A percentile compares a stretch with the other conserved stretches of the same genome.
These are phyloP conservation scores for Larix sibirica DNA, from an alignment of 83 land plant genomes.

Conservation along the genomic window DNA sequence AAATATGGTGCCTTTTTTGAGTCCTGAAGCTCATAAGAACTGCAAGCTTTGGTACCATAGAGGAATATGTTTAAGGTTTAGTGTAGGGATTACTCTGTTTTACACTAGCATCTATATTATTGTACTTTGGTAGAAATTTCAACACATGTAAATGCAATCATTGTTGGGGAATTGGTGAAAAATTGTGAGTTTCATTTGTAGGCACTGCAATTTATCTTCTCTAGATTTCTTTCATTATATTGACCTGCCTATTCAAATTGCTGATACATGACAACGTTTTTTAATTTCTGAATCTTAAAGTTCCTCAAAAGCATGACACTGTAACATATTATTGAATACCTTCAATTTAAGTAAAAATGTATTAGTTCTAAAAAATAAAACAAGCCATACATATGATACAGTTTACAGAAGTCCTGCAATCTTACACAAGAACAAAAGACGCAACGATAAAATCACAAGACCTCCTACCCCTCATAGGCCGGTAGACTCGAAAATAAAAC, in stretches of 20 bases:
- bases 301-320: not conserved
- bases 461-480: too few relatives aligned
- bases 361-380: not conserved
- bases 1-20: constrained; percentile 6
- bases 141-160: constrained; percentile 14
- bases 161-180: constrained; percentile 12
- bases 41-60: not conserved
- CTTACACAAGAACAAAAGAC: not conserved
- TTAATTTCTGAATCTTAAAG: not conserved
- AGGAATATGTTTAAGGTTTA: not conserved
- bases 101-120: constrained; percentile 5
- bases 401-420: not conserved
- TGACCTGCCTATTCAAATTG: not conserved
- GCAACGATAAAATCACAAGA: too few relatives aligned
- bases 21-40: not conserved
- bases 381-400: not conserved
- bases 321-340: not conserved
- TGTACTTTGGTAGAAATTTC: constrained; percentile 1
- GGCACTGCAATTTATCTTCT: constrained; percentile 7
- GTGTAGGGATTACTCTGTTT: not conserved
- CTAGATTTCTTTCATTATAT: not conserved
- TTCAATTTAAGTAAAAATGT: not conserved
- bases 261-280: not conserved
- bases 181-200: not conserved
- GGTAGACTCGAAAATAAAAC: too few relatives aligned